phyloP scores from a whole-genome alignment of 352 stramenopile species.

The Peronospora destructor region DNA sequence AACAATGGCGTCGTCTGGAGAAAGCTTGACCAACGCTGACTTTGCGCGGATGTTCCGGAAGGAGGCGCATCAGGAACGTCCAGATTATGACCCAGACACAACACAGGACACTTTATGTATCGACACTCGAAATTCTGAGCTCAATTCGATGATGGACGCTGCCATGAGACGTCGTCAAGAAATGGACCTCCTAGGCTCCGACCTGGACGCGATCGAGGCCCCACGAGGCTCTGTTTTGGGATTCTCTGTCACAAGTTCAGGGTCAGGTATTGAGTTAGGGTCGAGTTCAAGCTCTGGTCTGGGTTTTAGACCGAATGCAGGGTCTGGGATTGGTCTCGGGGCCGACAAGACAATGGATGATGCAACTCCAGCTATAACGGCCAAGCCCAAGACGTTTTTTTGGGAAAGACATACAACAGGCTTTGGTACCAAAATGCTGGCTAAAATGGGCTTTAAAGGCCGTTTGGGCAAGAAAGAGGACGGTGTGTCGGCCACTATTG shows the following conservation, averaged over 20 bases:
- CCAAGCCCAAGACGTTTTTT: constrained; percentile 32
- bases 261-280: neutral
- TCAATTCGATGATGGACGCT: constrained; percentile 18
- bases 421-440: constrained; percentile 92
- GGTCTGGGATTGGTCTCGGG: constrained; percentile 17
- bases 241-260: neutral
- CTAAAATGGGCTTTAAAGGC: constrained; percentile 94
- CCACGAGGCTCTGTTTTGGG: constrained; percentile 4
- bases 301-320: constrained; percentile 11
- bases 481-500: constrained; percentile 88
- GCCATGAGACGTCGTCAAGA: constrained; percentile 21
- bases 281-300: constrained; percentile 7
- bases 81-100: neutral
- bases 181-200: constrained; percentile 6
- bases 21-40: constrained; percentile 55
- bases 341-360: constrained; percentile 3
- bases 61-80: constrained; percentile 22
- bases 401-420: constrained; percentile 97
- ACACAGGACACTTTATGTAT: neutral
- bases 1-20: neutral
- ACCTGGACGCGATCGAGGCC: constrained; percentile 5
- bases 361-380: constrained; percentile 1
- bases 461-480: constrained; percentile 90
- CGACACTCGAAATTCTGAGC: neutral
- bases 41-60: constrained; percentile 72